phyloP scores from a whole-genome alignment of 73 alveolate genomes.

The Paramecium octaurelia region DNA sequence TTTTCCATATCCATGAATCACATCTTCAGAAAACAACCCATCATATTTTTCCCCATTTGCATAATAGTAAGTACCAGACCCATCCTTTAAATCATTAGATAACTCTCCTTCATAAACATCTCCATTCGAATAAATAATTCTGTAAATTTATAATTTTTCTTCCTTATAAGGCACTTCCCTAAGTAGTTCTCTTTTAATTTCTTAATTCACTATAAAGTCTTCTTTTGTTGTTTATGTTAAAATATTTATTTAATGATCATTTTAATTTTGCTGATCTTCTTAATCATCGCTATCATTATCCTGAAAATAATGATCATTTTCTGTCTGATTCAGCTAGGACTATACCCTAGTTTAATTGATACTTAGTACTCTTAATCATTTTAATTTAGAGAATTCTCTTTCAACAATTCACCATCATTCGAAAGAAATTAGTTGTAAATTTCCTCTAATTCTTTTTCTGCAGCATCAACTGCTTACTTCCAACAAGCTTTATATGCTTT shows the following conservation, averaged over 20 bases:
- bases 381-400: neutral
- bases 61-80: constrained; percentile 54
- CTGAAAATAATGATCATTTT: neutral
- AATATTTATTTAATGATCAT: constrained; percentile 26
- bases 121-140: constrained; percentile 40
- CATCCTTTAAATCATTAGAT: constrained; percentile 53
- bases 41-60: constrained; percentile 61
- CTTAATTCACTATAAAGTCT: constrained; percentile 23
- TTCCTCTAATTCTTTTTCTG: constrained; percentile 24
- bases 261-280: neutral
- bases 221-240: constrained; percentile 45
- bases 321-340: neutral
- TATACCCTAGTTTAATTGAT: neutral
- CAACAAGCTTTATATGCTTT: neutral
- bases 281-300: neutral
- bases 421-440: neutral
- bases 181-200: constrained; percentile 48
- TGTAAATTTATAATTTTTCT: neutral
- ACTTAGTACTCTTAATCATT: neutral
- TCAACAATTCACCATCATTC: neutral
- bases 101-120: constrained; percentile 61
- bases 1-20: constrained; percentile 60
- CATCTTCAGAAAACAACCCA: constrained; percentile 54
- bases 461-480: constrained; percentile 15
- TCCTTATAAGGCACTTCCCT: constrained; percentile 19